phyloP scores from a whole-genome alignment of 768 basidiomycete genomes.

The Phylloporus sp. region DNA sequence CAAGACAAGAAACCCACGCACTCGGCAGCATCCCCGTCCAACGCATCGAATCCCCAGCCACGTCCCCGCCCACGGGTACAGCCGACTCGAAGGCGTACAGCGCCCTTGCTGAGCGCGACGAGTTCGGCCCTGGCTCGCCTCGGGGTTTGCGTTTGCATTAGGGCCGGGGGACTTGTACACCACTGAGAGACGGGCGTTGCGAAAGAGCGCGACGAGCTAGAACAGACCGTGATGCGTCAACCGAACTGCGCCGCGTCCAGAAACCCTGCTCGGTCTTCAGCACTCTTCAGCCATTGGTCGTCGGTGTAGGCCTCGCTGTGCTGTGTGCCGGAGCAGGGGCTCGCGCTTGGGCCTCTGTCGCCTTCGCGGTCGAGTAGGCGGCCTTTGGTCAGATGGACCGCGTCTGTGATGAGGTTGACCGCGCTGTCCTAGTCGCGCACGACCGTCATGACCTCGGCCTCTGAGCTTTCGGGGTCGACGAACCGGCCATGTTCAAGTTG shows the following conservation, averaged over 20 bases:
- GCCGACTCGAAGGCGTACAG: slow-evolving; percentile 69
- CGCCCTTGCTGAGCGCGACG: slow-evolving; percentile 29
- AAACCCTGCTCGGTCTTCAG: slow-evolving; percentile 80
- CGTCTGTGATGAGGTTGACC: slow-evolving; percentile 71
- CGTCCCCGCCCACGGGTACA: slow-evolving; percentile 75
- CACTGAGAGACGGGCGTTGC: slow-evolving; percentile 86
- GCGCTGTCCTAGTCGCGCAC: slow-evolving; percentile 71
- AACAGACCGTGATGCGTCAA: slow-evolving; percentile 88
- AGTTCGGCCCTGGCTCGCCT: background rate
- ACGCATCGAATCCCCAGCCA: slow-evolving; percentile 66
- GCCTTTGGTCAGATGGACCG: slow-evolving; percentile 68
- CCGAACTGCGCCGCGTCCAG: slow-evolving; percentile 70
- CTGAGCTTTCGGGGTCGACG: slow-evolving; percentile 44
- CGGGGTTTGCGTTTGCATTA: too few species aligned
- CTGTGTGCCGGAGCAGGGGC: background rate
- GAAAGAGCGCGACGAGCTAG: slow-evolving; percentile 84
- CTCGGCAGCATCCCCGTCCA: slow-evolving; percentile 56
- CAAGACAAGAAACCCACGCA: slow-evolving; percentile 35
- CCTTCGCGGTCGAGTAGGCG: slow-evolving; percentile 44
- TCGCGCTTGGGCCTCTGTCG: too few species aligned
- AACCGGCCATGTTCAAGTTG: slow-evolving; percentile 85
- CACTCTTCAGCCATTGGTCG: slow-evolving; percentile 49
- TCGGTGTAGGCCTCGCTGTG: slow-evolving; percentile 39
- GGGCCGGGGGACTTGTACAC: slow-evolving; percentile 80
- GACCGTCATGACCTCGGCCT: slow-evolving; percentile 49